Percentiles rank a stretch among this genome's conserved stretches.
Conservation (phyloP, 108 stramenopile species). For the Aurantiochytrium sp. region DNA sequence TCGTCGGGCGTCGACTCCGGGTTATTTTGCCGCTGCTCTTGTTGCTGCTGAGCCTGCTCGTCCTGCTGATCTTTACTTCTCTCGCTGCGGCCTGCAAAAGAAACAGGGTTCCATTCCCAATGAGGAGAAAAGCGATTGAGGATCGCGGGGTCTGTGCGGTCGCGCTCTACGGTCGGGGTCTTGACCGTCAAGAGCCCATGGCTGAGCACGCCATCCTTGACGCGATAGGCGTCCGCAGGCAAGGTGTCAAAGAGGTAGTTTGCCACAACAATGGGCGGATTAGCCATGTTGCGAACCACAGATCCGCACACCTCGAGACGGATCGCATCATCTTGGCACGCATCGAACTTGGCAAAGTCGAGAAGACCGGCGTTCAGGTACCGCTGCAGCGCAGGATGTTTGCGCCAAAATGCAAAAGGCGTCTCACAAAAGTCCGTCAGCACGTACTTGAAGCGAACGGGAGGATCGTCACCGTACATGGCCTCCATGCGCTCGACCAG, state of each 20-base stretch:
- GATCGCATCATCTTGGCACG: slow-evolving; percentile 45
- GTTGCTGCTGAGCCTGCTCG: too few relatives aligned
- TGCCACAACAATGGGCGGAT: slow-evolving; percentile 55
- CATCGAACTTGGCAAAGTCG: slow-evolving; percentile 64
- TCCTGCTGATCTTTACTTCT: too few relatives aligned
- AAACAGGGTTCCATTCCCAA: not conserved
- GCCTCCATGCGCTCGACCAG: not conserved
- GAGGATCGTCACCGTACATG: not conserved
- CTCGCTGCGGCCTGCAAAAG: slow-evolving; percentile 28
- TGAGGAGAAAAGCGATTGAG: slow-evolving; percentile 33
- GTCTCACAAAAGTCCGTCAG: slow-evolving; percentile 62
- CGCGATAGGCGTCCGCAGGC: slow-evolving; percentile 55
- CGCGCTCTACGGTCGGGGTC: slow-evolving; percentile 29
- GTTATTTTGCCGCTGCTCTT: too few relatives aligned
- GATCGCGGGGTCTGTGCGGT: slow-evolving; percentile 59
- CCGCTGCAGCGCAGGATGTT: slow-evolving; percentile 37
- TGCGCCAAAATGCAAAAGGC: slow-evolving; percentile 51
- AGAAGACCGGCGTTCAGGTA: slow-evolving; percentile 48
- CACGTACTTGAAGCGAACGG: slow-evolving; percentile 41
- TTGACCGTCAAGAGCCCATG: slow-evolving; percentile 49
- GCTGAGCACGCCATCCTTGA: slow-evolving; percentile 38
- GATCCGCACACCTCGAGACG: slow-evolving; percentile 36
- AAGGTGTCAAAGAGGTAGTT: slow-evolving; percentile 66
- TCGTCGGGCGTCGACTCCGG: too few relatives aligned
- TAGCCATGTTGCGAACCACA: slow-evolving; percentile 33